A percentile compares a stretch with the other conserved stretches of the same genome.
Evolutionary conservation across 2,329 filamentous ascomycete species (phyloP).

Genomic region (Fonsecaea multimorphosa): DNA sequence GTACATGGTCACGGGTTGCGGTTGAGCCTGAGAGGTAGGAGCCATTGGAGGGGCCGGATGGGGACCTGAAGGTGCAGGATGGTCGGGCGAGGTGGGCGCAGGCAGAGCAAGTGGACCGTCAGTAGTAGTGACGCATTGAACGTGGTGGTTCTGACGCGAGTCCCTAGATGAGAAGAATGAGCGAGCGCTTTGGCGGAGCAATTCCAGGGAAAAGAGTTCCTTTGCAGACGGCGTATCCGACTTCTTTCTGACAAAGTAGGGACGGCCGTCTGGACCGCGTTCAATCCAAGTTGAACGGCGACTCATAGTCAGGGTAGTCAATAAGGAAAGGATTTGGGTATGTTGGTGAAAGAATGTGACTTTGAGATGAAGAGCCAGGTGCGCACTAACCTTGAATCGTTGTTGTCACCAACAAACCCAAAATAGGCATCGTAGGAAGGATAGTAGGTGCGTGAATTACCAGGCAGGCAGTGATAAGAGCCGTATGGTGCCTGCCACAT

Average conservation of each 20-base stretch:
- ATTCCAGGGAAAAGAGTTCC: conserved; percentile 14
- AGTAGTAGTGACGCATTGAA: conserved; percentile 4
- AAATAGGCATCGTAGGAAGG: conserved; percentile 35
- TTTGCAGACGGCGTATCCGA: conserved; percentile 19
- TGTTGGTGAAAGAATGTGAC: conserved; percentile 10
- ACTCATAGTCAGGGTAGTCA: conserved; percentile 15
- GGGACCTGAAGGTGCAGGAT: conserved; percentile 5
- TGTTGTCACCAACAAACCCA: conserved; percentile 22
- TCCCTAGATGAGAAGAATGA: conserved; percentile 34
- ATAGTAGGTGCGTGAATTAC: conserved; percentile 25
- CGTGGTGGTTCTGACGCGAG: conserved; percentile 25
- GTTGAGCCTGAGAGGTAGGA: conserved; percentile 30
- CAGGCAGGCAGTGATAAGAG: conserved; percentile 17
- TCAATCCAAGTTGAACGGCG: conserved; percentile 34
- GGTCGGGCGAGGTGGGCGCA: conserved; percentile 19
- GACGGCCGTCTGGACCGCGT: conserved; percentile 32
- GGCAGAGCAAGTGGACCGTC: conserved; percentile 17
- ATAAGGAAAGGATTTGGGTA: background rate
- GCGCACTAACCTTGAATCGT: conserved; percentile 30
- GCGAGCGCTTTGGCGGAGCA: conserved; percentile 30
- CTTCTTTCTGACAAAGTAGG: conserved; percentile 37
- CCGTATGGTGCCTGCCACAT: conserved; percentile 29
- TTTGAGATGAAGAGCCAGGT: conserved; percentile 11
- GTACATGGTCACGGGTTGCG: conserved; percentile 30
- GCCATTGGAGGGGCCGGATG: conserved; percentile 23